A percentile compares a stretch with the other conserved stretches of the same genome.
These are phyloP conservation scores for Russula olivacea DNA, from an alignment of 768 basidiomycete genomes.

Conservation along the genomic window DNA sequence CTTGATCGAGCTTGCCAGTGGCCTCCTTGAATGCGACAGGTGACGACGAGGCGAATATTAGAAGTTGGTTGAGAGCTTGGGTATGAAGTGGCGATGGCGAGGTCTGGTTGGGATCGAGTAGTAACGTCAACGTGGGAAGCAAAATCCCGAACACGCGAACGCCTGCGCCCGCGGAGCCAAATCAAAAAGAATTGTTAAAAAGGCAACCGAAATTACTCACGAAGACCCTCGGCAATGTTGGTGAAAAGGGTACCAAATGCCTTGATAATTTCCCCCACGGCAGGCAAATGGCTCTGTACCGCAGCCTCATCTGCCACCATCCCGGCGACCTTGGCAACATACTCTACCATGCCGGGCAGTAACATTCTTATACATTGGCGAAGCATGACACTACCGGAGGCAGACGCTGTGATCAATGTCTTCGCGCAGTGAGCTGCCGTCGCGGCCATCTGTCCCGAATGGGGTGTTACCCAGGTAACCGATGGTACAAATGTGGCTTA, in stretches of 20 bases:
- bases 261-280: slow-evolving; percentile 76
- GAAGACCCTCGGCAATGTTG: slow-evolving; percentile 21
- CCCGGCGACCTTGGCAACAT: slow-evolving; percentile 63
- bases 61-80: slow-evolving; percentile 21
- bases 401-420: slow-evolving; percentile 70
- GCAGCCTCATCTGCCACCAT: slow-evolving; percentile 51
- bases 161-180: slow-evolving; percentile 3
- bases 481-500: slow-evolving; percentile 30
- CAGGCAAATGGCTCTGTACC: slow-evolving; percentile 51
- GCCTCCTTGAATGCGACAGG: slow-evolving; percentile 25
- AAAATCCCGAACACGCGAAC: slow-evolving; percentile 21
- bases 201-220: slow-evolving; percentile 11
- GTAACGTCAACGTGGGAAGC: slow-evolving; percentile 23
- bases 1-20: slow-evolving; percentile 20
- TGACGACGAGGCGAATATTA: slow-evolving; percentile 24
- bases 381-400: slow-evolving; percentile 57
- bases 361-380: slow-evolving; percentile 66
- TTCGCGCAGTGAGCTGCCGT: slow-evolving; percentile 88
- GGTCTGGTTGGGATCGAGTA: slow-evolving; percentile 19
- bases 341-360: slow-evolving; percentile 77
- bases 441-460: slow-evolving; percentile 54
- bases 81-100: slow-evolving; percentile 22
- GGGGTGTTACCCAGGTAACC: background rate
- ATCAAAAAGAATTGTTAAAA: background rate
- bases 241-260: slow-evolving; percentile 43